These are phyloP conservation scores for Annulohypoxylon moriforme DNA, from an alignment of 495 filamentous ascomycete species.

Conservation along the genomic window DNA sequence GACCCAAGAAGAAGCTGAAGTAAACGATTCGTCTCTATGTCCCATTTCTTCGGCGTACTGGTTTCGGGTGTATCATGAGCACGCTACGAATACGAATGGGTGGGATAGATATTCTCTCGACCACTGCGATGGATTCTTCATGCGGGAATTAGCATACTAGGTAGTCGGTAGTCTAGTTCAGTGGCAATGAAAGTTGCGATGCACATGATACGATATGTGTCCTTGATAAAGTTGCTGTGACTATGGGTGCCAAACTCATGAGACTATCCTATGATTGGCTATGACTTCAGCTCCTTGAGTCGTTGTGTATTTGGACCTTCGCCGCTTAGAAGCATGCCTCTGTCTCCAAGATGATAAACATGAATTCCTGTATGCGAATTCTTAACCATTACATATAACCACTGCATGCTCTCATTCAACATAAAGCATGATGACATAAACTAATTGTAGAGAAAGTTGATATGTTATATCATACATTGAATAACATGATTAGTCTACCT, in stretches of 20 bases:
- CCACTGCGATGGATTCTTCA: constrained; percentile 32
- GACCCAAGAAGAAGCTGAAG: constrained; percentile 99
- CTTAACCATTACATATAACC: not conserved
- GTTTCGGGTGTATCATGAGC: constrained; percentile 47
- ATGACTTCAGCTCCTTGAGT: not conserved
- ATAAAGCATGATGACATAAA: not conserved
- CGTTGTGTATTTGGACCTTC: too few species aligned
- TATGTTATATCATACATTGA: too few species aligned
- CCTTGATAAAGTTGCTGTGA: not conserved
- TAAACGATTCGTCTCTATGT: constrained; percentile 63
- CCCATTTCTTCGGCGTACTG: constrained; percentile 56
- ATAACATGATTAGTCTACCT: too few species aligned
- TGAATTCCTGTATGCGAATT: not conserved
- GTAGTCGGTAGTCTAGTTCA: constrained; percentile 38
- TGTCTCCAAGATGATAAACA: not conserved
- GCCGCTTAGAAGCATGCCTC: not conserved
- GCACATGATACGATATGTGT: constrained; percentile 32
- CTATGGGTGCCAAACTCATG: not conserved
- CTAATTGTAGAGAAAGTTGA: too few species aligned
- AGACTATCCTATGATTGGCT: not conserved
- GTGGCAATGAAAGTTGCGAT: constrained; percentile 45
- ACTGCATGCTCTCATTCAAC: not conserved
- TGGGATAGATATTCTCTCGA: constrained; percentile 34
- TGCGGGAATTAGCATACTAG: constrained; percentile 34
- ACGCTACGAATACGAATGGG: constrained; percentile 34